Conservation (phyloP, 192 early-diverging fungal genomes). For the Geosiphon pyriformis region DNA sequence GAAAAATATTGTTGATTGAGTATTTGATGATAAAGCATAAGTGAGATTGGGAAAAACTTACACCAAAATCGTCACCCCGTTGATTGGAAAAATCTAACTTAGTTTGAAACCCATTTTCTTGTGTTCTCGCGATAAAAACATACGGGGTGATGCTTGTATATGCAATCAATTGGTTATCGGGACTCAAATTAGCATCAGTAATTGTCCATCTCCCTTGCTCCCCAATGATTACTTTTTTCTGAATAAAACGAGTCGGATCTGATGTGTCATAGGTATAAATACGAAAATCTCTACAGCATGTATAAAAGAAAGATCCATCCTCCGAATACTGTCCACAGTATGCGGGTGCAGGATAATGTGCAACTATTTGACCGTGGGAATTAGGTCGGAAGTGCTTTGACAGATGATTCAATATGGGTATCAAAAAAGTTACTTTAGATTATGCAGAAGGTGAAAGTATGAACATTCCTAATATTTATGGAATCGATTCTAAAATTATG, state of each 20-base stretch:
- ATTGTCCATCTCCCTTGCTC: conserved; percentile 61
- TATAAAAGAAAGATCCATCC: conserved; percentile 51
- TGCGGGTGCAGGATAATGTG: conserved; percentile 29
- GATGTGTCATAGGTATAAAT: conserved; percentile 56
- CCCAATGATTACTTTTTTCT: conserved; percentile 37
- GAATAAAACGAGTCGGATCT: conserved; percentile 34
- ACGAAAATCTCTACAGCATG: conserved; percentile 52
- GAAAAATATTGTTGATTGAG: neutral
- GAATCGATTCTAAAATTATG: too few species aligned
- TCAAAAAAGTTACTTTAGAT: too few species aligned
- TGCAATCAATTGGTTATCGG: conserved; percentile 44
- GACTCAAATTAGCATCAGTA: conserved; percentile 47
- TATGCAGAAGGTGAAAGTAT: too few species aligned
- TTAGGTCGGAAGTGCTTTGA: conserved; percentile 28
- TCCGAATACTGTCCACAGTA: conserved; percentile 54
- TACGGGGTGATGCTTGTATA: conserved; percentile 57
- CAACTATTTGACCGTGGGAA: conserved; percentile 34
- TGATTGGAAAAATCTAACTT: conserved; percentile 35
- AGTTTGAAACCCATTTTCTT: conserved; percentile 29
- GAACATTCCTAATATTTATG: too few species aligned
- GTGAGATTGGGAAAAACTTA: conserved; percentile 2
- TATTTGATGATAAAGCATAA: neutral
- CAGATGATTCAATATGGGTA: too few species aligned
- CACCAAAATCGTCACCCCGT: conserved; percentile 18
- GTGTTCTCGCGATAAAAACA: conserved; percentile 49